Evolutionary conservation across 805 yeast genomes (phyloP).

Genomic region (Tetrapisispora phaffii): DNA sequence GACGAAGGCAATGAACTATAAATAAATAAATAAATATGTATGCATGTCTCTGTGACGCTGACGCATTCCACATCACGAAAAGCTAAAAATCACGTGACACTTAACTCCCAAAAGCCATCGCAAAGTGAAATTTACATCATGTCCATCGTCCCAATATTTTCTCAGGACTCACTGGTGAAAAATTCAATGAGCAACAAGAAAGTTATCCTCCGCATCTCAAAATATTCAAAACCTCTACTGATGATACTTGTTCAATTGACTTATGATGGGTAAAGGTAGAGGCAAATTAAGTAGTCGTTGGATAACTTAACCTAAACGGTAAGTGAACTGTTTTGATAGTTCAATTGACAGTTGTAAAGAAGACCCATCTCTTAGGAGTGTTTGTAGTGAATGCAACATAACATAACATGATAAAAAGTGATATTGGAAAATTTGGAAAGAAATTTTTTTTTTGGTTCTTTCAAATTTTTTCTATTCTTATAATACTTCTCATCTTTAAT

Average conservation of each 20-base stretch:
- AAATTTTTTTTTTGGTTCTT: not conserved
- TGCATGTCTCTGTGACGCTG: too few relatives aligned
- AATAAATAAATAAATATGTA: too few relatives aligned
- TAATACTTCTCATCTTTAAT: not conserved
- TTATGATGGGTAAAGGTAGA: too few relatives aligned
- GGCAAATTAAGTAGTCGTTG: too few relatives aligned
- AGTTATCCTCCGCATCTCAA: not conserved
- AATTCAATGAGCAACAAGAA: not conserved
- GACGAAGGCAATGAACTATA: too few relatives aligned
- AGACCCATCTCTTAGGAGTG: too few relatives aligned
- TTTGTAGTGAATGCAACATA: too few relatives aligned
- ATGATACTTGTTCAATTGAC: not conserved
- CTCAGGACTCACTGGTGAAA: conserved; percentile 1
- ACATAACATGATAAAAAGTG: too few relatives aligned
- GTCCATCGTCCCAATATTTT: not conserved
- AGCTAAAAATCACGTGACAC: not conserved
- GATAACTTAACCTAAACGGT: not conserved
- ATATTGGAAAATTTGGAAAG: not conserved
- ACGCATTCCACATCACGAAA: not conserved
- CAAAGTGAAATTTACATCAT: not conserved
- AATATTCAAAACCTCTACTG: not conserved
- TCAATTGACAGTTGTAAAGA: too few relatives aligned
- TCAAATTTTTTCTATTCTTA: not conserved
- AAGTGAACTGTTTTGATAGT: not conserved
- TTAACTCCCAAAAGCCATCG: too few relatives aligned